A percentile compares a stretch with the other conserved stretches of the same genome.
These are phyloP conservation scores for Fusarium liriodendri DNA, from an alignment of 2,329 filamentous ascomycete species.

Conservation along the genomic window DNA sequence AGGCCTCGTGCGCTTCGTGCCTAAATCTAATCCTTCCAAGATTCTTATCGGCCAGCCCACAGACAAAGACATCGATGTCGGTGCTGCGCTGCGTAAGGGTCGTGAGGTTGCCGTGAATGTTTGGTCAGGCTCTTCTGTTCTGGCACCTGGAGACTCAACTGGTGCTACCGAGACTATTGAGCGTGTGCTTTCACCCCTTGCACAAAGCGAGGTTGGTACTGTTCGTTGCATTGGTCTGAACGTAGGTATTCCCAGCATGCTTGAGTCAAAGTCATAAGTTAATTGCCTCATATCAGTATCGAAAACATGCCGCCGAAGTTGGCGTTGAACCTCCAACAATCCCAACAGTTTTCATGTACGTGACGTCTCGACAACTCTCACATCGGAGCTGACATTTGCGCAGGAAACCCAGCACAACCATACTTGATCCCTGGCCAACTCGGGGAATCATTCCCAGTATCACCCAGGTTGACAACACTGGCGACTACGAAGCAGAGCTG, in stretches of 20 bases:
- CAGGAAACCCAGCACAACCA: constrained; percentile 63
- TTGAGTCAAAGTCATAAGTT: neutral
- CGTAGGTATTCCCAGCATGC: constrained; percentile 42
- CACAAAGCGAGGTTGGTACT: constrained; percentile 58
- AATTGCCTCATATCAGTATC: constrained; percentile 44
- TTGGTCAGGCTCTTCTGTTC: constrained; percentile 68
- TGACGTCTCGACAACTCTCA: too few relatives aligned
- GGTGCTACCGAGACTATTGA: constrained; percentile 58
- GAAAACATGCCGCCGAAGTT: constrained; percentile 58
- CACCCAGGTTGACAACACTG: constrained; percentile 61
- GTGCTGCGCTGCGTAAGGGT: constrained; percentile 65
- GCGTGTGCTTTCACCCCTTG: constrained; percentile 59
- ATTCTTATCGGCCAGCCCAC: constrained; percentile 68
- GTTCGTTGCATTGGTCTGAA: constrained; percentile 71
- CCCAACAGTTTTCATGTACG: constrained; percentile 66
- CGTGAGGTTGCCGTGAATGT: constrained; percentile 66
- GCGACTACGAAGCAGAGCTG: constrained; percentile 70
- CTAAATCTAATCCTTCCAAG: constrained; percentile 60
- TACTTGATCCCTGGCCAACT: constrained; percentile 65
- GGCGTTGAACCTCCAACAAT: constrained; percentile 63
- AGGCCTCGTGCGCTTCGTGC: constrained; percentile 71
- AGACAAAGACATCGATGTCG: constrained; percentile 65
- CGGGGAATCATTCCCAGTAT: constrained; percentile 64
- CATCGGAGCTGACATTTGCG: neutral
- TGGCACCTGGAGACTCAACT: constrained; percentile 64